Evolutionary conservation across 129 eudicot genomes (phyloP), one percentile per base, ranked within the genome.

Genomic region (Helichrysum umbraculigerum): DNA sequence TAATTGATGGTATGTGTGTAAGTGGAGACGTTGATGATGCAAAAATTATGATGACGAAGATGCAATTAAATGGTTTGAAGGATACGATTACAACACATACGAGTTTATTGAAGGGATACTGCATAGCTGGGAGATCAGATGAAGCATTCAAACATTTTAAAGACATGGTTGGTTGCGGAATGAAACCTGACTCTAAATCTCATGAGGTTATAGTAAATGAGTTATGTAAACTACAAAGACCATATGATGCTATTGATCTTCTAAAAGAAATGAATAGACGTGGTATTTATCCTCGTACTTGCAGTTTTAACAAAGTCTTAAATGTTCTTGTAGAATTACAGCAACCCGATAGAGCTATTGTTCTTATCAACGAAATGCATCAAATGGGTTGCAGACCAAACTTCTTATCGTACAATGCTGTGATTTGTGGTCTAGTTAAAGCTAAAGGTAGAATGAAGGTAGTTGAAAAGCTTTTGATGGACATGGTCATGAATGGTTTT

Each of bases 91-190:
- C 64, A 2, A 85, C 88, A 16, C 90, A 85, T 65, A 85, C 90
- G 4, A 83, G 92, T 75, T 85, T 89, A 66, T 25, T 89, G 57
- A 87, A 78, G 81, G 92, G 91, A 62, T 87, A 82, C 50, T 86
- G 88, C 75, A 74, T 82, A 56, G 83, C 47, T 0, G 78, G 88
- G 61, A 89, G 83, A 71, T 83, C 85, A 14, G 64, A 78, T 57
- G 96, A 87, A 28, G 96, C 91, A 12, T 59, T 83, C 41, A 57
- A 77, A 30, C 84, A 83, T 81, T 83, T 87, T 50, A 87, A 77
- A 70, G 79, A 85, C 72, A 5, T 77, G 59, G 85, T 87, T 78
- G 66, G 47, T 70, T 57, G 70, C 62, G 89, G 88, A 6, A 76
- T 90, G 76, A 72, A 72, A 68, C 85, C 85, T 2, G 88, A 87